These are phyloP conservation scores for Cryphonectria radicalis DNA, from an alignment of 2,329 filamentous ascomycete genomes.

Conservation along the genomic window DNA sequence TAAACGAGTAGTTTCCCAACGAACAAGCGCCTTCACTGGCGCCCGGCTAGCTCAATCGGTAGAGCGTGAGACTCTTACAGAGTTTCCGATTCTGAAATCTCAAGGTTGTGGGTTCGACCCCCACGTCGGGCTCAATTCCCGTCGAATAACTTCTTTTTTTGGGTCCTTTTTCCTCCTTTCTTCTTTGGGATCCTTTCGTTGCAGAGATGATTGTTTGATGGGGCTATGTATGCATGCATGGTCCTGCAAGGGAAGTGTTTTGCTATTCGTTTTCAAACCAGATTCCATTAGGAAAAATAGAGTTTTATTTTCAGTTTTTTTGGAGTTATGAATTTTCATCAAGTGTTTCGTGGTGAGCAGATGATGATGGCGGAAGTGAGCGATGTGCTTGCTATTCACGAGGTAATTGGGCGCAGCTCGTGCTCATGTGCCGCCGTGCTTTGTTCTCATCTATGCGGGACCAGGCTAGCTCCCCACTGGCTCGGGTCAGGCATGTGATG, in stretches of 20 bases:
- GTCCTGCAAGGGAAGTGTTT: too few species aligned
- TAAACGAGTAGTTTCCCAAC: background rate
- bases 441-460: background rate
- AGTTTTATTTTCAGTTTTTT: too few species aligned
- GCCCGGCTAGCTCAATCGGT: conserved; percentile 71
- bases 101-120: conserved; percentile 22
- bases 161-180: background rate
- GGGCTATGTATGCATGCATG: too few species aligned
- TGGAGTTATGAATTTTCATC: background rate
- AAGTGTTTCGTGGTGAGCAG: background rate
- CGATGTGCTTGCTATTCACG: background rate
- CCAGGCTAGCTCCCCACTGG: background rate
- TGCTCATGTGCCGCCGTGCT: background rate
- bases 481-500: background rate
- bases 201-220: background rate
- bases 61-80: conserved; percentile 73
- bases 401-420: background rate
- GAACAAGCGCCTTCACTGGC: conserved; percentile 11
- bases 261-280: too few species aligned
- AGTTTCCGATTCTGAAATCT: conserved; percentile 15
- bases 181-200: background rate
- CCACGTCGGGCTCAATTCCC: conserved; percentile 21
- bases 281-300: too few species aligned
- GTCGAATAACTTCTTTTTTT: conserved; percentile 9
- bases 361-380: background rate